These are phyloP conservation scores for Pueraria montana DNA, from an alignment of 306 rosid species.

Conservation along the genomic window DNA sequence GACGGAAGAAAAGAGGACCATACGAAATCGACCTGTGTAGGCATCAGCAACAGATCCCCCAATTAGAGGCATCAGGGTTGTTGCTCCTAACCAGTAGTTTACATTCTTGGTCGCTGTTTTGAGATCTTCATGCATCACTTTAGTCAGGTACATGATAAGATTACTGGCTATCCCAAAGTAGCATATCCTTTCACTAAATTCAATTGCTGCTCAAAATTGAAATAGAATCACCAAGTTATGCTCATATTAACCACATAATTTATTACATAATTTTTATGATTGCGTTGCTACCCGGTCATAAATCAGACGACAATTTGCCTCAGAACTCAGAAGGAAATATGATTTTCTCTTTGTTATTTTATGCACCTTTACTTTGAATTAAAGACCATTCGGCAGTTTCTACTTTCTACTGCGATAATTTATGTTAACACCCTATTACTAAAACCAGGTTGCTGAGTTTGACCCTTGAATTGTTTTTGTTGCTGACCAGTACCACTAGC, in stretches of 20 bases:
- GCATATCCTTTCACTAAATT: conserved; percentile 53
- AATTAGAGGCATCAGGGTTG: conserved; percentile 58
- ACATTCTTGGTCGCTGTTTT: conserved; percentile 56
- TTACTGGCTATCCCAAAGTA: conserved; percentile 52
- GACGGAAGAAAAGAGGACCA: conserved; percentile 50
- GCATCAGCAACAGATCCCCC: conserved; percentile 58
- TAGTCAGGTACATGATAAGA: conserved; percentile 55
- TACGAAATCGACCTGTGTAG: conserved; percentile 56
- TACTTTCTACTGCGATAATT: not conserved
- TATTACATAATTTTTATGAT: not conserved
- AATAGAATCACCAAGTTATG: not conserved
- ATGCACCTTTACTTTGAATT: not conserved
- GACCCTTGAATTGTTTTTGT: too few species aligned
- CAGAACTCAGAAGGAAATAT: too few species aligned
- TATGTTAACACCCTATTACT: not conserved
- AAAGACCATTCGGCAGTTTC: not conserved
- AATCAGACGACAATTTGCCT: too few species aligned
- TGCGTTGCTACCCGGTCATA: too few species aligned
- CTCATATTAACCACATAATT: not conserved
- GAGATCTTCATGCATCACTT: conserved; percentile 60
- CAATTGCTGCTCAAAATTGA: conserved; percentile 43
- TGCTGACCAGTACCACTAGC: too few species aligned
- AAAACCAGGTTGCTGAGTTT: not conserved
- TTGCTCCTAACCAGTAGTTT: conserved; percentile 58
- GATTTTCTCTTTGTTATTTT: too few species aligned